Conservation (phyloP, 1,284 basidiomycete species). For the Tremellales sp. region DNA sequence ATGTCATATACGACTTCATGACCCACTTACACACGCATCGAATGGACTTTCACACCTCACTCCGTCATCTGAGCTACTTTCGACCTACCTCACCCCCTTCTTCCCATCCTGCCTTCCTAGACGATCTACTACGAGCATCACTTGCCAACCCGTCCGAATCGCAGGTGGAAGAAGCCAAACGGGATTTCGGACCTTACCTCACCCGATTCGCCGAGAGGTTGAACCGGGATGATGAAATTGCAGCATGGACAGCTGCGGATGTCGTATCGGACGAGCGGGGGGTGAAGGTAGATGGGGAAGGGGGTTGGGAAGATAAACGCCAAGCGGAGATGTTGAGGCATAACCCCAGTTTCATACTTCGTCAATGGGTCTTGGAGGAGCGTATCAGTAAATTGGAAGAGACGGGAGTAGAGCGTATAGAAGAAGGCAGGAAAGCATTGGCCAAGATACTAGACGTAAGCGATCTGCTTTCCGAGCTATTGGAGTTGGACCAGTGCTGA, state of each 20-base stretch:
- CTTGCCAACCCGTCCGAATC: not conserved
- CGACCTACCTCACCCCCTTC: constrained; percentile 49
- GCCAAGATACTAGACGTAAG: constrained; percentile 24
- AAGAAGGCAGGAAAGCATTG: constrained; percentile 23
- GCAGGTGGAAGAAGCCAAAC: constrained; percentile 43
- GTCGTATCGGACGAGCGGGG: not conserved
- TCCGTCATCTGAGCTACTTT: constrained; percentile 66
- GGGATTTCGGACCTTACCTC: constrained; percentile 66
- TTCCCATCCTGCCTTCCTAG: constrained; percentile 52
- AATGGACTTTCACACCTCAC: constrained; percentile 78
- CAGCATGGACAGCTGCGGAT: constrained; percentile 30
- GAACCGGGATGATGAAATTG: constrained; percentile 48
- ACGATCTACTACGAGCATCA: constrained; percentile 52
- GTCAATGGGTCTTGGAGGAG: constrained; percentile 92
- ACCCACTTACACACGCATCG: constrained; percentile 63
- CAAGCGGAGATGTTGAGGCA: constrained; percentile 45
- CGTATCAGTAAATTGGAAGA: constrained; percentile 64
- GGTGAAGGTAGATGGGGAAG: constrained; percentile 4
- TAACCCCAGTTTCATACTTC: constrained; percentile 83
- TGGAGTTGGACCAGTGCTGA: not conserved
- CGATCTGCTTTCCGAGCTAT: not conserved
- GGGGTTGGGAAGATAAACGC: constrained; percentile 35
- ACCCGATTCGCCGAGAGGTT: constrained; percentile 62
- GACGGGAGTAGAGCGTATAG: constrained; percentile 12
- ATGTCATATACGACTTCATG: constrained; percentile 60